A percentile compares a stretch with the other conserved stretches of the same genome.
These are phyloP conservation scores for Rhypophila decipiens DNA, from an alignment of 495 filamentous ascomycete species.

Conservation along the genomic window DNA sequence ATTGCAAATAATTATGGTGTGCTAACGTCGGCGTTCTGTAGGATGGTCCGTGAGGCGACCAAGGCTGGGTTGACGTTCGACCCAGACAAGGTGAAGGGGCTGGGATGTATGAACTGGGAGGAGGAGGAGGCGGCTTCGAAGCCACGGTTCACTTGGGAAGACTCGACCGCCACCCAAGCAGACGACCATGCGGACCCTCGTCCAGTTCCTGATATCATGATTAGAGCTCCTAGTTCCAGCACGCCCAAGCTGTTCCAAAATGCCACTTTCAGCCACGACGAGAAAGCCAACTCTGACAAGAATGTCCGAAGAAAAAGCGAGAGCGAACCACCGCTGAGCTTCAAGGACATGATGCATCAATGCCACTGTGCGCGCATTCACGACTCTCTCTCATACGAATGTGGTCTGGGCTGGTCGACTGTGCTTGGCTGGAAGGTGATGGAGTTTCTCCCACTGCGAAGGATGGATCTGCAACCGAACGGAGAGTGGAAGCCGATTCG, in stretches of 20 bases:
- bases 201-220: constrained; percentile 29
- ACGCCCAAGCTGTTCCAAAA: constrained; percentile 17
- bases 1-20: no score
- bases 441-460: constrained; percentile 75
- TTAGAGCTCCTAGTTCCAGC: constrained; percentile 26
- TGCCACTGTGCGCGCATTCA: constrained; percentile 62
- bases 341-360: constrained; percentile 49
- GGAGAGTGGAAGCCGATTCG: constrained; percentile 76
- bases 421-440: constrained; percentile 75
- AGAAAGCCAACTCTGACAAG: no score
- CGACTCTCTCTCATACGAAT: constrained; percentile 64
- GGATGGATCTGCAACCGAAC: constrained; percentile 70
- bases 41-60: constrained; percentile 78
- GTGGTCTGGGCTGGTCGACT: constrained; percentile 50
- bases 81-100: constrained; percentile 55
- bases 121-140: background rate
- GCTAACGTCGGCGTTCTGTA: no score
- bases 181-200: constrained; percentile 3
- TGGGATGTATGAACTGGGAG: constrained; percentile 47
- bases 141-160: background rate
- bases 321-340: constrained; percentile 27
- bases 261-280: background rate
- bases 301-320: background rate
- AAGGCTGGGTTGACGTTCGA: constrained; percentile 70
- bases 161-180: background rate